These are phyloP conservation scores for Phytophthora megakarya DNA, from an alignment of 352 stramenopile genomes.

Conservation along the genomic window DNA sequence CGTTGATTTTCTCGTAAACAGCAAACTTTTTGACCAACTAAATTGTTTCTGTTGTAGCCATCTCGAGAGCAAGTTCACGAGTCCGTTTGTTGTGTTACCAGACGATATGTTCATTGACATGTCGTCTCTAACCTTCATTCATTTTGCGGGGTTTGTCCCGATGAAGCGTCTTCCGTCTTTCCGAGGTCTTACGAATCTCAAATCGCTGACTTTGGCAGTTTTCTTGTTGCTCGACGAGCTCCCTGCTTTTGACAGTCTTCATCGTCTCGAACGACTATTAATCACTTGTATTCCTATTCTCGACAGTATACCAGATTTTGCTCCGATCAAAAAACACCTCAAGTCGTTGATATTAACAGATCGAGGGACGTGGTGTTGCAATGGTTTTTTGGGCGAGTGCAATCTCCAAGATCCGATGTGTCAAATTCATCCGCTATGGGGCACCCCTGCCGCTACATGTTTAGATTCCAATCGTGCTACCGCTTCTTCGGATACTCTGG, in stretches of 20 bases:
- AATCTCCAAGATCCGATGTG: conserved; percentile 29
- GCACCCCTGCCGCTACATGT: conserved; percentile 27
- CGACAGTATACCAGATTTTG: conserved; percentile 29
- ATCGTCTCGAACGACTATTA: conserved; percentile 30
- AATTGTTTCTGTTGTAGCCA: conserved; percentile 8
- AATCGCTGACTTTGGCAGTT: conserved; percentile 32
- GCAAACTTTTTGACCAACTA: not conserved
- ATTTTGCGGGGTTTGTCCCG: conserved; percentile 32
- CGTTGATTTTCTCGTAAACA: conserved; percentile 1
- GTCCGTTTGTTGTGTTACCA: conserved; percentile 18
- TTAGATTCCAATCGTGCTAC: conserved; percentile 1
- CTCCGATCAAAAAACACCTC: conserved; percentile 19
- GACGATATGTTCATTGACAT: conserved; percentile 44
- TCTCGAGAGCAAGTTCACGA: conserved; percentile 30
- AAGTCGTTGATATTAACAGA: conserved; percentile 22
- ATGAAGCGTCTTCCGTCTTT: conserved; percentile 37
- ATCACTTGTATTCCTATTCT: conserved; percentile 19
- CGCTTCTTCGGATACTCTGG: conserved; percentile 24
- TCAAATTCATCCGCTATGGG: conserved; percentile 22
- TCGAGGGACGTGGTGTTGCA: conserved; percentile 36
- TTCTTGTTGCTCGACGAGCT: conserved; percentile 24
- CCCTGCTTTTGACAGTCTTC: conserved; percentile 21
- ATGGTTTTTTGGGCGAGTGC: conserved; percentile 36
- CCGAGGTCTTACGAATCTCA: conserved; percentile 39
- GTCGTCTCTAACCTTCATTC: conserved; percentile 42